phyloP scores from a whole-genome alignment of 1,139 yeast genomes.

The Lodderomyces jiufengensis region DNA sequence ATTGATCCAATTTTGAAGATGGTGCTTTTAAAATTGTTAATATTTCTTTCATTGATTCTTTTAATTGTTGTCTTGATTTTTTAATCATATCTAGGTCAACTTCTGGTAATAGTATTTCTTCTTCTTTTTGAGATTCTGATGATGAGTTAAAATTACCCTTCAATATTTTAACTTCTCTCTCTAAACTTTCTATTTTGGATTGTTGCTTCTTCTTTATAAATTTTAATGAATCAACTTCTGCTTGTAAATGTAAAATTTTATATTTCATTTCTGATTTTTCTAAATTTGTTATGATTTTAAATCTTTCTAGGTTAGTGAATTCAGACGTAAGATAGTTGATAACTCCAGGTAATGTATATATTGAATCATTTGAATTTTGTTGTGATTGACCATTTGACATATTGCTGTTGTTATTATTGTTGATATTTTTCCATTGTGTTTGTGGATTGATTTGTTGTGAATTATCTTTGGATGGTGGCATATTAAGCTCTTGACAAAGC shows the following conservation, averaged over 20 bases:
- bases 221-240: constrained; percentile 48
- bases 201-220: constrained; percentile 36
- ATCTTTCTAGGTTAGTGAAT: constrained; percentile 56
- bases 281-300: constrained; percentile 52
- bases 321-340: constrained; percentile 60
- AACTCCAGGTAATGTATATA: constrained; percentile 60
- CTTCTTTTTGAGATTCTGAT: not conserved
- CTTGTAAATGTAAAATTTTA: constrained; percentile 51
- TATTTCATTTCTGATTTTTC: constrained; percentile 57
- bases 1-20: constrained; percentile 16
- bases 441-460: constrained; percentile 8
- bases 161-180: constrained; percentile 19
- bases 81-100: constrained; percentile 39
- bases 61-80: constrained; percentile 36
- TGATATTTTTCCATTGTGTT: constrained; percentile 14
- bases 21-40: constrained; percentile 40
- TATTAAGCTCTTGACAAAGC: no score
- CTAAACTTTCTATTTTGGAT: constrained; percentile 27
- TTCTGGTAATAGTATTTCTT: constrained; percentile 26
- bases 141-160: constrained; percentile 9
- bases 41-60: constrained; percentile 42
- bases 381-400: constrained; percentile 10
- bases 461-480: constrained; percentile 10
- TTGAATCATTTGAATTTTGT: constrained; percentile 14
- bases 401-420: constrained; percentile 13